A percentile compares a stretch with the other conserved stretches of the same genome.
These are phyloP conservation scores for Coniosporium apollinis DNA, from an alignment of 495 filamentous ascomycete genomes.

Conservation along the genomic window DNA sequence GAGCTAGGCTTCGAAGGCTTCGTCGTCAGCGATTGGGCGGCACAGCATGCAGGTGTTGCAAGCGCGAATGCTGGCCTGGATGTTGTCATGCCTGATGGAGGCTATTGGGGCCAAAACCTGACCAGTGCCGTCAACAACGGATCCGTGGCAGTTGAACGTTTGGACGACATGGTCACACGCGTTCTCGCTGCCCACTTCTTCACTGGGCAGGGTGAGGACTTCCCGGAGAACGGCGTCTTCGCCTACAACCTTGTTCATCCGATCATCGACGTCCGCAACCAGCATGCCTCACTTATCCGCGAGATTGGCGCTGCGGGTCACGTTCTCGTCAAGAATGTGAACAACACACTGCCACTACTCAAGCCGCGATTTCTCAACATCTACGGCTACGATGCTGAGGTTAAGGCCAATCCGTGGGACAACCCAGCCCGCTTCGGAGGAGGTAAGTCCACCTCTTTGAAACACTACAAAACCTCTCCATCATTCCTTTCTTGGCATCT, in stretches of 20 bases:
- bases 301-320: slow-evolving; percentile 37
- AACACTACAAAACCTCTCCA: too few relatives aligned
- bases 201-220: slow-evolving; percentile 32
- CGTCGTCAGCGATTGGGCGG: slow-evolving; percentile 53
- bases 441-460: not conserved
- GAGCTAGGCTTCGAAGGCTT: slow-evolving; percentile 25
- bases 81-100: slow-evolving; percentile 60
- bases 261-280: slow-evolving; percentile 56
- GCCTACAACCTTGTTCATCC: slow-evolving; percentile 50
- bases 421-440: slow-evolving; percentile 1
- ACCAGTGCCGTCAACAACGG: slow-evolving; percentile 54
- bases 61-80: slow-evolving; percentile 62
- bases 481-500: too few relatives aligned
- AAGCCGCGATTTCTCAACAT: slow-evolving; percentile 39
- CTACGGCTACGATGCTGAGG: slow-evolving; percentile 50
- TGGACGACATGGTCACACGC: slow-evolving; percentile 68
- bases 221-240: slow-evolving; percentile 39
- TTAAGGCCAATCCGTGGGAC: not conserved
- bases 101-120: slow-evolving; percentile 55
- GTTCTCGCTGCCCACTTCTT: slow-evolving; percentile 68
- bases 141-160: slow-evolving; percentile 46
- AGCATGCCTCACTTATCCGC: slow-evolving; percentile 52
- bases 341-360: slow-evolving; percentile 43
- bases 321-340: slow-evolving; percentile 58
- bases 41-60: slow-evolving; percentile 52